Conservation (phyloP, 345 rosid species). For the Trapa bicornis region DNA sequence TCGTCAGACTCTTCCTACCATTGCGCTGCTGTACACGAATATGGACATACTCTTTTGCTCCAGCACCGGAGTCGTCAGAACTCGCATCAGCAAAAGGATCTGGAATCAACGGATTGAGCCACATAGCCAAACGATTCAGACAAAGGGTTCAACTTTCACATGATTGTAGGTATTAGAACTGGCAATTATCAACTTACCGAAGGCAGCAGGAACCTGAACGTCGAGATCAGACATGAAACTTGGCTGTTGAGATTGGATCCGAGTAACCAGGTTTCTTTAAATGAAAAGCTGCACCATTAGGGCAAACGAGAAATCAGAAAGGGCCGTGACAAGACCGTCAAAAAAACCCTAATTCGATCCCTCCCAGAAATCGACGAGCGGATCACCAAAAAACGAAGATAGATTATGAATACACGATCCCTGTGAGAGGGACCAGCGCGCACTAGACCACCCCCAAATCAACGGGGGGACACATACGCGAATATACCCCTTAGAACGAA, state of each 20-base stretch:
- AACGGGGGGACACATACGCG: neutral
- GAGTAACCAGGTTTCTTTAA: constrained; percentile 25
- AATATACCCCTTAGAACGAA: neutral
- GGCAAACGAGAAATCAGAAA: neutral
- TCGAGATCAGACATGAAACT: constrained; percentile 80
- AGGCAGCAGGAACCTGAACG: constrained; percentile 52
- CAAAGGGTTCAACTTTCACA: neutral
- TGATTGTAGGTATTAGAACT: neutral
- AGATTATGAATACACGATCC: neutral
- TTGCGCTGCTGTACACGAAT: constrained; percentile 68
- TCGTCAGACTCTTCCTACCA: constrained; percentile 77
- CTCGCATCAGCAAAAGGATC: constrained; percentile 74
- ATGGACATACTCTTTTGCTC: constrained; percentile 62
- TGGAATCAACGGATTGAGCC: constrained; percentile 2
- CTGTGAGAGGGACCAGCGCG: no score
- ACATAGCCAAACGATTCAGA: neutral
- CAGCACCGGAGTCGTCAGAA: constrained; percentile 82
- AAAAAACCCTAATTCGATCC: neutral
- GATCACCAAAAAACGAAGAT: neutral
- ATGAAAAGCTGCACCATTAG: constrained; percentile 19
- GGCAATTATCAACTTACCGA: constrained; percentile 27
- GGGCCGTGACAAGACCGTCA: no score
- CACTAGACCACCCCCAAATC: neutral
- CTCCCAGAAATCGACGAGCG: neutral
- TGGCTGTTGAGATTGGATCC: constrained; percentile 18